Evolutionary conservation across 257 asterid genomes (phyloP), one percentile per base, ranked within the genome.

Genomic region (Eucommia ulmoides): DNA sequence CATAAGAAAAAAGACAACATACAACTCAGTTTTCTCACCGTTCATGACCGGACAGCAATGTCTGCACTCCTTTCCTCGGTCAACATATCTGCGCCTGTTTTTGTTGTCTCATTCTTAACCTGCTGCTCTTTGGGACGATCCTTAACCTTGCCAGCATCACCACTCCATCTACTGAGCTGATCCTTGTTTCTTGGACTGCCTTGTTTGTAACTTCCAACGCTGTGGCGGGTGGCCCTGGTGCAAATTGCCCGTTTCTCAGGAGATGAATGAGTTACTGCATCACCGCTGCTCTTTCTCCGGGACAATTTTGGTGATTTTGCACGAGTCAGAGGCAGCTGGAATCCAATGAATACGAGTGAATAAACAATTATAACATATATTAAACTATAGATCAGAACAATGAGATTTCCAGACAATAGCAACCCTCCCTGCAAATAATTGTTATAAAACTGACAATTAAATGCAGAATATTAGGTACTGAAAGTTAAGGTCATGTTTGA

Each of bases 261-360:
- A 20, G 80, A 68, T 48, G 76, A 15, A 51, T 61, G 70, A n/a
- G n/a, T n/a, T 11, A 57, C 61, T 19, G 81, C 87, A 69, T 84
- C 97, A 15, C 94, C 63, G 47, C 79, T 81, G 60, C 97, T 88
- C 78, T 81, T 89, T 69, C 97, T 82, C 63, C 96, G 71, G 16
- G 72, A 65, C 23, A 84, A 71, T 35, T 81, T 84, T 41, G 95
- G 97, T 59, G 97, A 88, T 62, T 88, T 88, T 49, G 97, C 83
- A 33, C 97, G 97, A 51, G 97, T 88, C 46, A 88, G 84, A 8
- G 97, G 97, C 60, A 84, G 60, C 97, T 88, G 82, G 62, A 71
- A 48, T 56, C 49, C 25, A 63, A 49, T 47, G 33, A 42, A 49
- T 45, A n/a, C n/a, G n/a, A n/a, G n/a, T n/a, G n/a, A n/a, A n/a